phyloP scores from a whole-genome alignment of 2,329 filamentous ascomycete genomes.

The Botrytis tulipae region DNA sequence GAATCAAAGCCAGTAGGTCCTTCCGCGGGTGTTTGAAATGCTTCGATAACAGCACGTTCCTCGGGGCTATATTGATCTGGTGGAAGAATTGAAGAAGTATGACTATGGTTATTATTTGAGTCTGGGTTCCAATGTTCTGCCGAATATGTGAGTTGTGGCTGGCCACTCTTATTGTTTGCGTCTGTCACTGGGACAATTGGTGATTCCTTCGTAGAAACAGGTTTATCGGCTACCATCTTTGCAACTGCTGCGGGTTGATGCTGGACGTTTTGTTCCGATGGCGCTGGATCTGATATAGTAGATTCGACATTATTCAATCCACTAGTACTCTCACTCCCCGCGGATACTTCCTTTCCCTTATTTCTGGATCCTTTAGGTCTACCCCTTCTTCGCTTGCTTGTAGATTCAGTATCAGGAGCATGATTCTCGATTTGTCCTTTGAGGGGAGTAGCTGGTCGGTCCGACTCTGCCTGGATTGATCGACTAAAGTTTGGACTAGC shows the following conservation, averaged over 20 bases:
- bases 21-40: slow-evolving; percentile 31
- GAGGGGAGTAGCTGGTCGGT: slow-evolving; percentile 27
- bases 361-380: slow-evolving; percentile 55
- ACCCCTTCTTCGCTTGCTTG: slow-evolving; percentile 39
- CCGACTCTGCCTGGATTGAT: slow-evolving; percentile 24
- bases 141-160: slow-evolving; percentile 25
- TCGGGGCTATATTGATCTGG: slow-evolving; percentile 37
- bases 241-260: slow-evolving; percentile 26
- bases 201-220: slow-evolving; percentile 21
- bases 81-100: slow-evolving; percentile 19
- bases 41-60: slow-evolving; percentile 38
- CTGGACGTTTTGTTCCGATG: slow-evolving; percentile 26
- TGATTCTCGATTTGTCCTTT: slow-evolving; percentile 27
- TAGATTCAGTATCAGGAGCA: slow-evolving; percentile 25
- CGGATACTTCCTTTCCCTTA: slow-evolving; percentile 35
- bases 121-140: slow-evolving; percentile 32
- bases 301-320: not conserved
- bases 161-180: slow-evolving; percentile 40
- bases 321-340: slow-evolving; percentile 15
- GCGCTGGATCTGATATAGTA: slow-evolving; percentile 20
- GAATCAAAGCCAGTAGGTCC: slow-evolving; percentile 26
- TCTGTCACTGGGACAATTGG: slow-evolving; percentile 19
- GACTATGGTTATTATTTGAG: slow-evolving; percentile 23
- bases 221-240: slow-evolving; percentile 23
- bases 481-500: slow-evolving; percentile 21